Conservation (phyloP, 2,329 filamentous ascomycete genomes). For the Leptographium galeiforme region DNA sequence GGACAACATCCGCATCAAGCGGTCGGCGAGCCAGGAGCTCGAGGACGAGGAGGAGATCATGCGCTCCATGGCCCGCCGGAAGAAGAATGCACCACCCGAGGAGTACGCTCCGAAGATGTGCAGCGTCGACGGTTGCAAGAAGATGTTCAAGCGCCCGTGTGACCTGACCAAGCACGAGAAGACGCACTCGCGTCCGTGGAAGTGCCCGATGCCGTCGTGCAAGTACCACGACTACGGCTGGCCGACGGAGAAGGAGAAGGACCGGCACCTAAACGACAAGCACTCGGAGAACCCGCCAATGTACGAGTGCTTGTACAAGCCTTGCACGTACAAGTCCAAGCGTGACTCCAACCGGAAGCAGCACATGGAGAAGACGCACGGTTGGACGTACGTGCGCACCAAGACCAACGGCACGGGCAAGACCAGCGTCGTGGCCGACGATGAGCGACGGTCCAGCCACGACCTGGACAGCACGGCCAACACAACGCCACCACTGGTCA, state of each 20-base stretch:
- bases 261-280: slow-evolving; percentile 92
- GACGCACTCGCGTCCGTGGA: slow-evolving; percentile 92
- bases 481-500: slow-evolving; percentile 45
- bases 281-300: slow-evolving; percentile 69
- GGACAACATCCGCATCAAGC: slow-evolving; percentile 43
- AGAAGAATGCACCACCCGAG: slow-evolving; percentile 81
- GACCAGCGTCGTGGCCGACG: not conserved
- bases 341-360: slow-evolving; percentile 95
- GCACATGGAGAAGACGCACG: slow-evolving; percentile 95
- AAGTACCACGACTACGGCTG: slow-evolving; percentile 84
- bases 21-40: slow-evolving; percentile 53
- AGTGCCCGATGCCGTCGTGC: slow-evolving; percentile 71
- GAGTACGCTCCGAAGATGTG: slow-evolving; percentile 72
- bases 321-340: slow-evolving; percentile 89
- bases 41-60: slow-evolving; percentile 71
- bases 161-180: slow-evolving; percentile 97
- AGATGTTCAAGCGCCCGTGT: slow-evolving; percentile 93
- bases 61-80: slow-evolving; percentile 89
- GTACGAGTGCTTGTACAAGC: slow-evolving; percentile 70
- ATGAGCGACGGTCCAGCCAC: slow-evolving; percentile 18
- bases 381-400: slow-evolving; percentile 79
- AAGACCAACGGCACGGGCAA: slow-evolving; percentile 74
- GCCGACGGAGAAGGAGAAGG: slow-evolving; percentile 96
- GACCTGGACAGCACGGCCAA: slow-evolving; percentile 29
- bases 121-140: slow-evolving; percentile 62